These are phyloP conservation scores for Pseudozyma hubeiensis DNA, from an alignment of 1,284 basidiomycete species.

Conservation along the genomic window DNA sequence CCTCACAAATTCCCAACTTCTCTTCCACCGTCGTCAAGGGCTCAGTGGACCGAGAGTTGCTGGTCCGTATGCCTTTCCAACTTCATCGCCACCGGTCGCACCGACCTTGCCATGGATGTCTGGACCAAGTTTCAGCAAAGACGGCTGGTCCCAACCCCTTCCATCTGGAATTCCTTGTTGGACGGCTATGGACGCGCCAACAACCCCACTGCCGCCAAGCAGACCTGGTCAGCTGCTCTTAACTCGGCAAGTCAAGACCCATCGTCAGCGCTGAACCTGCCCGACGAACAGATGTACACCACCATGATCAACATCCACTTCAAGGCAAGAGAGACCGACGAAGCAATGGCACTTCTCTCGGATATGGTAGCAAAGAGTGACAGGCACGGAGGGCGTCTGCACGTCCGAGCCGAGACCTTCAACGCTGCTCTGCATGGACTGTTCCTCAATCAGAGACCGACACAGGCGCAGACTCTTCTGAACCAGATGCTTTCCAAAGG, in stretches of 20 bases:
- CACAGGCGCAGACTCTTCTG: slow-evolving; percentile 40
- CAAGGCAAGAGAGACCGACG: slow-evolving; percentile 16
- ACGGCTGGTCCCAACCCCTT: slow-evolving; percentile 25
- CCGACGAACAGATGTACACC: slow-evolving; percentile 56
- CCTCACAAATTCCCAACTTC: neutral
- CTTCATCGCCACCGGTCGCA: slow-evolving; percentile 41
- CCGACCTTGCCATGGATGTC: slow-evolving; percentile 50
- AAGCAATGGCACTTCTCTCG: slow-evolving; percentile 48
- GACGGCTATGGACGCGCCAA: slow-evolving; percentile 55
- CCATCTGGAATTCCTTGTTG: slow-evolving; percentile 56
- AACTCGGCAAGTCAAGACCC: neutral
- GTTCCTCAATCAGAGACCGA: slow-evolving; percentile 16
- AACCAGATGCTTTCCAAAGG: slow-evolving; percentile 46
- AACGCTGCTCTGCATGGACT: slow-evolving; percentile 59
- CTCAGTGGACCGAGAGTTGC: slow-evolving; percentile 54
- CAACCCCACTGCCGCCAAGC: slow-evolving; percentile 35
- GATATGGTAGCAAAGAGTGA: slow-evolving; percentile 29
- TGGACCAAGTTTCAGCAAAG: slow-evolving; percentile 41
- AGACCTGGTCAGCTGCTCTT: slow-evolving; percentile 48
- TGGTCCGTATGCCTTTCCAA: slow-evolving; percentile 55
- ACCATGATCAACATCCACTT: slow-evolving; percentile 60
- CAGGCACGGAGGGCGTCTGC: slow-evolving; percentile 15
- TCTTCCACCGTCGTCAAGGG: slow-evolving; percentile 6
- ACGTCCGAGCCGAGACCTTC: slow-evolving; percentile 50
- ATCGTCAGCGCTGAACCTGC: neutral